A percentile compares a stretch with the other conserved stretches of the same genome.
Conservation (phyloP, 805 yeast species). For the Candida oleophila region DNA sequence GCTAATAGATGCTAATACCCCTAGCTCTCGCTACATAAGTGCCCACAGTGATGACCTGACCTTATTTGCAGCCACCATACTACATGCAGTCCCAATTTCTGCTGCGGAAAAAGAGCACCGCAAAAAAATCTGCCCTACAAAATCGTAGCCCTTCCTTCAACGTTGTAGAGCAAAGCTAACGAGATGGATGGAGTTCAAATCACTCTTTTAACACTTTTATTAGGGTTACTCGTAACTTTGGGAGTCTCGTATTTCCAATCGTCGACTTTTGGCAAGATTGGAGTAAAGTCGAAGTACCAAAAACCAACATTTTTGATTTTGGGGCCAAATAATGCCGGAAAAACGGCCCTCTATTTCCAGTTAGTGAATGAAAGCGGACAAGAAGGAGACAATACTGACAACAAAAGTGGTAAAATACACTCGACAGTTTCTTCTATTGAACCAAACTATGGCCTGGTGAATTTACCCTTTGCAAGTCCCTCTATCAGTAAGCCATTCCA, state of each 20-base stretch:
- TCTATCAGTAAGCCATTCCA: conserved; percentile 40
- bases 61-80: conserved; percentile 1
- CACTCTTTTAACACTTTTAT: conserved; percentile 20
- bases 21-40: no score
- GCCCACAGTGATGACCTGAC: no score
- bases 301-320: conserved; percentile 60
- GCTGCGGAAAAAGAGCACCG: not conserved
- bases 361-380: conserved; percentile 15
- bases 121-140: not conserved
- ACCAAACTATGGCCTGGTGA: conserved; percentile 27
- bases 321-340: conserved; percentile 68
- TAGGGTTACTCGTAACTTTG: conserved; percentile 26
- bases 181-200: conserved; percentile 30
- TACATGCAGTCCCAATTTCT: not conserved
- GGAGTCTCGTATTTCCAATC: conserved; percentile 23
- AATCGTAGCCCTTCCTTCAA: no score
- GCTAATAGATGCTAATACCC: not conserved
- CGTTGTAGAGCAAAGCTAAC: not conserved
- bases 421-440: conserved; percentile 40
- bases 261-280: conserved; percentile 11
- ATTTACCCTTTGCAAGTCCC: conserved; percentile 35
- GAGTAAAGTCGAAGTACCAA: conserved; percentile 16
- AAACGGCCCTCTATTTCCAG: conserved; percentile 54
- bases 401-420: conserved; percentile 3
- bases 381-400: conserved; percentile 10